Evolutionary conservation across 495 filamentous ascomycete species (phyloP), one percentile per base, ranked within the genome.

Genomic region (Penicillium paradoxum): DNA sequence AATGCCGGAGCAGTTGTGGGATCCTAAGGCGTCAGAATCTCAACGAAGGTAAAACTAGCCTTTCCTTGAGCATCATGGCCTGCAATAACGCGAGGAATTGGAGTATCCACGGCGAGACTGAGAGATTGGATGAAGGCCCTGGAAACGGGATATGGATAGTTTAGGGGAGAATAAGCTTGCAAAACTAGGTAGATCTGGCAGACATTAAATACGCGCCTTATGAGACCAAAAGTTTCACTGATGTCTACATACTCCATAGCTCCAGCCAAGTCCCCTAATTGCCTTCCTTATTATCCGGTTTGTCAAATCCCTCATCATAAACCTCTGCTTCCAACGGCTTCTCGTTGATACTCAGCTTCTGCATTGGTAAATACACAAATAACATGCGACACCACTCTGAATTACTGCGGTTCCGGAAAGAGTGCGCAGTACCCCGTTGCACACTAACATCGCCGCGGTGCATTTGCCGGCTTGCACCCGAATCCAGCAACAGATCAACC

Each of bases 401-500:
- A 11, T 48, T 17, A 49, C 59, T 81, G 15, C 54, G 58, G 58
- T 89, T 90, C 9, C 73, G 73, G 83, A 82, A 89, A 5, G 78
- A 76, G 68, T 92, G 88, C 60, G 65, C 69, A 61, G 83, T 84
- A 0, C 80, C 77, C 40, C 84, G 75, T 29, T 88, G 76, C 58
- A 86, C 62, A 63, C 83, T 79, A 3, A 86, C 84, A 67, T 89
- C 85, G 14, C 83, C 79, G 38, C 86, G 85, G 54, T 83, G 79
- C 64, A 88, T 42, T 57, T 83, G 63, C 45, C 85, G 82, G 55
- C 78, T 79, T 0, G 72, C 63, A 13, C 73, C 76, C 0, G 81
- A 79, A 67, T 89, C 84, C 27, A 72, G 81, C 74, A 87, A 83
- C 58, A 90, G 85, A 66, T 91, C 87, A 47, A 90, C 86, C 56